Conservation (phyloP, 2,329 filamentous ascomycete species). For the Fusarium hainanense region DNA sequence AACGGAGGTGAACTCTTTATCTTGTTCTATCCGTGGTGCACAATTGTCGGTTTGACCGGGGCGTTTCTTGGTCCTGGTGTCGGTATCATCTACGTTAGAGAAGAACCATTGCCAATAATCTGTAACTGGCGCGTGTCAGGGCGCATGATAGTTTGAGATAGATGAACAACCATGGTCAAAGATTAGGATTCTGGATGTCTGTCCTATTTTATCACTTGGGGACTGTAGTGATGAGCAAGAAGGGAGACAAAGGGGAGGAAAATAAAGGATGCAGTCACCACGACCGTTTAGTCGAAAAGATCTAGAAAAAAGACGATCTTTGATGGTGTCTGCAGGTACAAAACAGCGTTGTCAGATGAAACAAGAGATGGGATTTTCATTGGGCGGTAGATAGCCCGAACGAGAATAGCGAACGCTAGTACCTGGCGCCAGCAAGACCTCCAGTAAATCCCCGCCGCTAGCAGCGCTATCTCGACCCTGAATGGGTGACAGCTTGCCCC, state of each 20-base stretch:
- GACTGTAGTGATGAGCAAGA: neutral
- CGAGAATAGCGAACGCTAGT: conserved; percentile 16
- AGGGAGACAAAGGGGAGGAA: conserved; percentile 3
- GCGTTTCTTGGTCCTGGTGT: conserved; percentile 2
- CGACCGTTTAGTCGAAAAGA: conserved; percentile 4
- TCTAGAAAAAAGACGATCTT: conserved; percentile 17
- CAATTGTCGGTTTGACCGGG: neutral
- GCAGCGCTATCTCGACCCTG: conserved; percentile 21
- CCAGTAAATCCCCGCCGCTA: conserved; percentile 28
- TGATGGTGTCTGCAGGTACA: conserved; percentile 14
- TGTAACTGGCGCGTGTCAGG: neutral
- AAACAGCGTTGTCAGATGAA: conserved; percentile 27
- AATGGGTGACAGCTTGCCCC: conserved; percentile 20
- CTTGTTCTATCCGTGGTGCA: neutral
- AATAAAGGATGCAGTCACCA: neutral
- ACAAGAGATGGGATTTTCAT: conserved; percentile 28
- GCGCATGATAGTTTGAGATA: conserved; percentile 4
- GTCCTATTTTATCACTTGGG: neutral
- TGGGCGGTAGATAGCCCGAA: conserved; percentile 15
- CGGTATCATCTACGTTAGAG: conserved; percentile 21
- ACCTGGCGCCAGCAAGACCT: conserved; percentile 24
- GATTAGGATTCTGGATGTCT: neutral
- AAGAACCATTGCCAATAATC: neutral
- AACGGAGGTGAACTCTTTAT: neutral
- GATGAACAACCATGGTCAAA: neutral